Evolutionary conservation across 768 basidiomycete genomes (phyloP), one percentile per base, ranked within the genome.

Genomic region (Clathrus columnatus): DNA sequence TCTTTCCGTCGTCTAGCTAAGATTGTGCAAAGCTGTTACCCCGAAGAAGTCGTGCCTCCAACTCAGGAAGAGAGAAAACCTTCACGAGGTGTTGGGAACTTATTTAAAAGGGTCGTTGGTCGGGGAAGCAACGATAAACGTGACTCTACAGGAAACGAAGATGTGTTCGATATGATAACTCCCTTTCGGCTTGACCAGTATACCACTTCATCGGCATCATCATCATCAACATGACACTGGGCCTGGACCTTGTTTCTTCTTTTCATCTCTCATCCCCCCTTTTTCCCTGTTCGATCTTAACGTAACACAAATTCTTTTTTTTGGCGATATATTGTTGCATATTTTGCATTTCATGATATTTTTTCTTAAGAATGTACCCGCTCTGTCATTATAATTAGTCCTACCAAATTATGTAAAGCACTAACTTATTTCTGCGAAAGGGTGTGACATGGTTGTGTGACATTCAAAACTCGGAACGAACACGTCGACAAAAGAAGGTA

Each of bases 161-260:
- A 90, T 57, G 85, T 82, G 7, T 91, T 84, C 59, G 85, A 88
- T 42, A 75, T 89, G 10, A 86, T 91, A 54, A 91, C 88, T 16
- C 88, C 88, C 1, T 91, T 91, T 67, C 79, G 87, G 17, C 70
- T 84, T 17, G 84, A 87, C 14, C 27, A 56, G 24, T 55, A 55
- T 32, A 16, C 26, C 46, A 23, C 46, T 4, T 20, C 36, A 36
- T 36, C 36, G 7, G 10, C 36, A 36, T 36, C 36, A 36, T 3
- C 36, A 36, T 36, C 36, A 36, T 14, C 10, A 36, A 4, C 36
- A 36, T n/a, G n/a, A 32, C 30, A 32, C 6, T 14, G 30, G n/a
- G n/a, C n/a, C 30, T 32, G 7, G n/a, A 36, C 36, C n/a, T n/a
- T n/a, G 2, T 14, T 36, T 4, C 36, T 36, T 36, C 36, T 14